Evolutionary conservation across 148 eudicot species (phyloP).

Genomic region (Hydrangea macrophylla): DNA sequence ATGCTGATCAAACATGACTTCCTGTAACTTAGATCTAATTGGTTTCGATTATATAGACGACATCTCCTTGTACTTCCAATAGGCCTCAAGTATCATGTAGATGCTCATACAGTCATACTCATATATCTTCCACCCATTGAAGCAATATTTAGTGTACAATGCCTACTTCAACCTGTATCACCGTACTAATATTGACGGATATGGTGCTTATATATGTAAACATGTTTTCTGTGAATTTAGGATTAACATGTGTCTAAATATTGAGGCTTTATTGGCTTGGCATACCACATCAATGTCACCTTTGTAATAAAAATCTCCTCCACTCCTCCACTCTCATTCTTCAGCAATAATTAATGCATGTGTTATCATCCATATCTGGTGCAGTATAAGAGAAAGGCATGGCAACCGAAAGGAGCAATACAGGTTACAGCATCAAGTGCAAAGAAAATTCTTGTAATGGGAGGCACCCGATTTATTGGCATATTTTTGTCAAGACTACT

Average conservation of each 20-base stretch:
- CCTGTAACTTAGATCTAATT: neutral
- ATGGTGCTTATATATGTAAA: too few species aligned
- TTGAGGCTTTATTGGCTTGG: too few species aligned
- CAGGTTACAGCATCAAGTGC: slow-evolving; percentile 66
- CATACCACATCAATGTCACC: too few species aligned
- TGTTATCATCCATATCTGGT: neutral
- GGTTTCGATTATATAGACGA: neutral
- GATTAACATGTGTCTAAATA: too few species aligned
- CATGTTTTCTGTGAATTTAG: too few species aligned
- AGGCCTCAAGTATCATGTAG: neutral
- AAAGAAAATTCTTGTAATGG: slow-evolving; percentile 94
- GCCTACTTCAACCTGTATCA: too few species aligned
- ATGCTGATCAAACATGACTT: neutral
- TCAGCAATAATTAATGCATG: neutral
- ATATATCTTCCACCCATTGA: too few species aligned
- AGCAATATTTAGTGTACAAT: too few species aligned
- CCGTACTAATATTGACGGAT: too few species aligned
- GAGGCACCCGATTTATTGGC: slow-evolving; percentile 95
- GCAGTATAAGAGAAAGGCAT: slow-evolving; percentile 76
- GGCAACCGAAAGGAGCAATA: slow-evolving; percentile 63
- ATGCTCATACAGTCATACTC: neutral
- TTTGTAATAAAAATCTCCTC: too few species aligned
- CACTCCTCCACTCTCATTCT: neutral
- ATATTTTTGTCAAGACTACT: slow-evolving; percentile 85
- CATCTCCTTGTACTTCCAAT: neutral